Percentiles rank a stretch among this genome's conserved stretches.
phyloP scores from a whole-genome alignment of 1,284 basidiomycete genomes.

The Volvariella surrecta region DNA sequence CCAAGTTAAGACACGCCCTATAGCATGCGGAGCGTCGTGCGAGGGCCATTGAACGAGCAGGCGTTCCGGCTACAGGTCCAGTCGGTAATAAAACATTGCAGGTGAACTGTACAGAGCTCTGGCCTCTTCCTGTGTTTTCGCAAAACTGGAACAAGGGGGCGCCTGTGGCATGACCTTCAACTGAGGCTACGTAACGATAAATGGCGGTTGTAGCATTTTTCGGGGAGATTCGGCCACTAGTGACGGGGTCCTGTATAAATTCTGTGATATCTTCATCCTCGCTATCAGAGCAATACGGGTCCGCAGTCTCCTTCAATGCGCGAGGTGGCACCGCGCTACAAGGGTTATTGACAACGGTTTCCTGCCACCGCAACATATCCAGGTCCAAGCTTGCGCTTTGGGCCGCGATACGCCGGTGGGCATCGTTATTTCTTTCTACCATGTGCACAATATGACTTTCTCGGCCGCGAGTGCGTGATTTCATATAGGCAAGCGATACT shows the following conservation, averaged over 20 bases:
- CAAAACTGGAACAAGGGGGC: slow-evolving; percentile 33
- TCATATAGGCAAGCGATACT: slow-evolving; percentile 45
- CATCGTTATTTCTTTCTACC: slow-evolving; percentile 47
- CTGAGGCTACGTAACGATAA: slow-evolving; percentile 36
- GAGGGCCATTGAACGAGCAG: slow-evolving; percentile 34
- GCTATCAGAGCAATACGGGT: slow-evolving; percentile 37
- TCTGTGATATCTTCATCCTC: slow-evolving; percentile 29
- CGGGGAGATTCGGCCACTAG: slow-evolving; percentile 44
- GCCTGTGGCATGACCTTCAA: slow-evolving; percentile 11
- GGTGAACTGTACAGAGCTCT: not conserved
- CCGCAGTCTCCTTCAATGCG: slow-evolving; percentile 28
- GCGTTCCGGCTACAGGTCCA: slow-evolving; percentile 34
- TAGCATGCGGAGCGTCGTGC: slow-evolving; percentile 54
- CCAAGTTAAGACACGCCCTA: slow-evolving; percentile 42
- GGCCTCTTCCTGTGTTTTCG: slow-evolving; percentile 15
- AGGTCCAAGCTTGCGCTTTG: slow-evolving; percentile 22
- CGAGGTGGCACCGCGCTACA: slow-evolving; percentile 37
- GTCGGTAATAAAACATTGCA: slow-evolving; percentile 6
- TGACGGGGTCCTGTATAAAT: slow-evolving; percentile 47
- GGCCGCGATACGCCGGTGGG: slow-evolving; percentile 41
- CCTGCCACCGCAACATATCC: slow-evolving; percentile 37
- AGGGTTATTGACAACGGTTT: slow-evolving; percentile 26
- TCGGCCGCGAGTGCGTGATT: slow-evolving; percentile 33
- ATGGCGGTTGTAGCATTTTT: slow-evolving; percentile 46
- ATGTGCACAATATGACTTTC: slow-evolving; percentile 54